These are phyloP conservation scores for Pythium volutum DNA, from an alignment of 352 stramenopile species.

Conservation along the genomic window DNA sequence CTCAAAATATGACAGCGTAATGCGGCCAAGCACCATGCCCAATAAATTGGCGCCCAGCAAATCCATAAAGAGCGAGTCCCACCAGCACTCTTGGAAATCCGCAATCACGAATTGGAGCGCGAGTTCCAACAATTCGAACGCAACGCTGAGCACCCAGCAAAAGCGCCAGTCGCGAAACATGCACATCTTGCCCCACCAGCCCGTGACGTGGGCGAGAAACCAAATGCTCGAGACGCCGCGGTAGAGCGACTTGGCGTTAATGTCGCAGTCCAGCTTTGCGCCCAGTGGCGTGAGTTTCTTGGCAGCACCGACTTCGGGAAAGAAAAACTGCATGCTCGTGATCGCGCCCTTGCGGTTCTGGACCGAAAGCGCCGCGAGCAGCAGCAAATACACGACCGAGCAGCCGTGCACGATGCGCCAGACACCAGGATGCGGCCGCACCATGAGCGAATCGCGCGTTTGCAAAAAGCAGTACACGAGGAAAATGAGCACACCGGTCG, in stretches of 20 bases:
- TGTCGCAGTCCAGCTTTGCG: constrained; percentile 52
- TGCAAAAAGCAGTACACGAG: constrained; percentile 86
- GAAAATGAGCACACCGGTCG: constrained; percentile 71
- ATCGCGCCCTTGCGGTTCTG: constrained; percentile 67
- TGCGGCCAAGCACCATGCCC: constrained; percentile 78
- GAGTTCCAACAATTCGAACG: constrained; percentile 90
- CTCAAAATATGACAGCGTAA: constrained; percentile 76
- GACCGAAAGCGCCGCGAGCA: constrained; percentile 63
- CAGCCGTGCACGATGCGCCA: constrained; percentile 80
- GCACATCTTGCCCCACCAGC: constrained; percentile 93
- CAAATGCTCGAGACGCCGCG: constrained; percentile 78
- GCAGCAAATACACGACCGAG: constrained; percentile 73
- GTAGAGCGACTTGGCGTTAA: constrained; percentile 58
- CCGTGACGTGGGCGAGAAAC: constrained; percentile 83
- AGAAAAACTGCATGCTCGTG: constrained; percentile 64
- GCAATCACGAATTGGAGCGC: constrained; percentile 88
- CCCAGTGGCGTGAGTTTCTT: constrained; percentile 29
- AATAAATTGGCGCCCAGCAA: constrained; percentile 90
- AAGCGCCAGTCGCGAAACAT: constrained; percentile 94
- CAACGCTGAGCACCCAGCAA: constrained; percentile 88
- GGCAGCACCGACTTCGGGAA: constrained; percentile 60
- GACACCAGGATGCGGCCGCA: constrained; percentile 70
- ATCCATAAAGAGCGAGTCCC: constrained; percentile 92
- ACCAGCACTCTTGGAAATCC: constrained; percentile 95
- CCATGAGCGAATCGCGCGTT: constrained; percentile 73